A percentile compares a stretch with the other conserved stretches of the same genome.
These are phyloP conservation scores for Ustilago tritici DNA, from an alignment of 1,284 basidiomycete species.

Conservation along the genomic window DNA sequence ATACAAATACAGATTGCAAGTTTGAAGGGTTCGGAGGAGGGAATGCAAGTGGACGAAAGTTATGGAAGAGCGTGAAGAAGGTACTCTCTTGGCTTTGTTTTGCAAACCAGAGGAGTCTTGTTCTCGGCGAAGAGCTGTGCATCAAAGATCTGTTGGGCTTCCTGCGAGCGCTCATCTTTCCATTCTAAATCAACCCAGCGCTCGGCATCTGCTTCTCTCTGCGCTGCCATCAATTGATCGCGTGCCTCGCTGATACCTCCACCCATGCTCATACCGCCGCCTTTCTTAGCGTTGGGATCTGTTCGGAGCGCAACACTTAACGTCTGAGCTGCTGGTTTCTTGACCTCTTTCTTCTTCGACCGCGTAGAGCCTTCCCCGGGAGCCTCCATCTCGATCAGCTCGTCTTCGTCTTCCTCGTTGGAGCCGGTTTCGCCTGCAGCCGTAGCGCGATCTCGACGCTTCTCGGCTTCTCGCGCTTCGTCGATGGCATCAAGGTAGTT, in stretches of 20 bases:
- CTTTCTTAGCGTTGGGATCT: slow-evolving; percentile 39
- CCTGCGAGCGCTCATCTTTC: slow-evolving; percentile 47
- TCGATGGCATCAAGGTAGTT: slow-evolving; percentile 66
- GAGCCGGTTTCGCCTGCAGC: slow-evolving; percentile 43
- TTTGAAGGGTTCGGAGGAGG: background rate
- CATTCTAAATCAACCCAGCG: slow-evolving; percentile 68
- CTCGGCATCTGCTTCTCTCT: slow-evolving; percentile 66
- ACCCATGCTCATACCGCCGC: slow-evolving; percentile 36
- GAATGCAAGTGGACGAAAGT: background rate
- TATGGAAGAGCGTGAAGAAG: slow-evolving; percentile 45
- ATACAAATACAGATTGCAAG: slow-evolving; percentile 36
- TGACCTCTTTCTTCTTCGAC: slow-evolving; percentile 49
- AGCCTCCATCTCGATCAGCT: slow-evolving; percentile 52
- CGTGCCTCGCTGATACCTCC: slow-evolving; percentile 42
- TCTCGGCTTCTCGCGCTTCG: slow-evolving; percentile 55
- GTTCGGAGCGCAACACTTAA: slow-evolving; percentile 62
- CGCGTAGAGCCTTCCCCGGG: slow-evolving; percentile 34
- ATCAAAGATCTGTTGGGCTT: slow-evolving; percentile 50
- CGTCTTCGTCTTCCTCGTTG: slow-evolving; percentile 58
- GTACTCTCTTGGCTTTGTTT: slow-evolving; percentile 58
- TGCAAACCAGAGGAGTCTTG: slow-evolving; percentile 47
- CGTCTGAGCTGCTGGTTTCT: slow-evolving; percentile 49
- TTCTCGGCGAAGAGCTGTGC: slow-evolving; percentile 55
- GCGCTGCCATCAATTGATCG: slow-evolving; percentile 57
- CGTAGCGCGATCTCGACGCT: slow-evolving; percentile 56